phyloP scores from a whole-genome alignment of 805 yeast genomes.

The Aciculoconidium aculeatum region DNA sequence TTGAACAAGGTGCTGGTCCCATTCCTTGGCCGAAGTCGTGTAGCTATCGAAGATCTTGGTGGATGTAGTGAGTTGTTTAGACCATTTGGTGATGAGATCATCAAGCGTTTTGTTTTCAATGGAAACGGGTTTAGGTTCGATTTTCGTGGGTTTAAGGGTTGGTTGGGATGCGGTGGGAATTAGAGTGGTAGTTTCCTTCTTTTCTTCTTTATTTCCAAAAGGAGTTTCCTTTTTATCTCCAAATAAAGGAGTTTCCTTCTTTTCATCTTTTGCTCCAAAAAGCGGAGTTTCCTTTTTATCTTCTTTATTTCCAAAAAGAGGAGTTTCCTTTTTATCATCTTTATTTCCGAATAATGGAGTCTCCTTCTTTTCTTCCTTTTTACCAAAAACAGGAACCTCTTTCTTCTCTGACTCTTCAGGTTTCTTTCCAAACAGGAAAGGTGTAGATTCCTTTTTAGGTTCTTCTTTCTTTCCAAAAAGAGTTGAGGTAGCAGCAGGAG shows the following conservation, averaged over 20 bases:
- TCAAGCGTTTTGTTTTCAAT: slow-evolving; percentile 89
- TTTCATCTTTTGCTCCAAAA: slow-evolving; percentile 9
- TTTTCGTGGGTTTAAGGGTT: slow-evolving; percentile 44
- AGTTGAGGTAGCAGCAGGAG: not conserved
- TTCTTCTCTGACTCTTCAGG: slow-evolving; percentile 9
- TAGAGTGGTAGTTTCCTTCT: slow-evolving; percentile 10
- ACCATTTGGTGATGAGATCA: slow-evolving; percentile 90
- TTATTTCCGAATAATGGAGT: slow-evolving; percentile 13
- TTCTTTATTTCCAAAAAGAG: slow-evolving; percentile 9
- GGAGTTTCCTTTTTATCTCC: slow-evolving; percentile 13
- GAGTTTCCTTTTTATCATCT: slow-evolving; percentile 10
- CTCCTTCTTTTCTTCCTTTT: slow-evolving; percentile 2
- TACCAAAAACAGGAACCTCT: slow-evolving; percentile 13
- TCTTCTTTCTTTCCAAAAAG: slow-evolving; percentile 6
- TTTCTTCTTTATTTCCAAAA: slow-evolving; percentile 13
- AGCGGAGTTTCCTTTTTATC: slow-evolving; percentile 3
- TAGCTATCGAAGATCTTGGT: slow-evolving; percentile 70
- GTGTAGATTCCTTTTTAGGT: slow-evolving; percentile 8
- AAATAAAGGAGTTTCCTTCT: slow-evolving; percentile 14
- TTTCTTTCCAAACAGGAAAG: slow-evolving; percentile 3
- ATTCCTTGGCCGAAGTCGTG: slow-evolving; percentile 65
- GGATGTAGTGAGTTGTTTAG: slow-evolving; percentile 71
- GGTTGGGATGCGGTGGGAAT: slow-evolving; percentile 20
- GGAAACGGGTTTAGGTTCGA: slow-evolving; percentile 65
- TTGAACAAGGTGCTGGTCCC: slow-evolving; percentile 81